Evolutionary conservation across 2,329 filamentous ascomycete species (phyloP), one percentile per base, ranked within the genome.

Genomic region (Fusarium illudens): DNA sequence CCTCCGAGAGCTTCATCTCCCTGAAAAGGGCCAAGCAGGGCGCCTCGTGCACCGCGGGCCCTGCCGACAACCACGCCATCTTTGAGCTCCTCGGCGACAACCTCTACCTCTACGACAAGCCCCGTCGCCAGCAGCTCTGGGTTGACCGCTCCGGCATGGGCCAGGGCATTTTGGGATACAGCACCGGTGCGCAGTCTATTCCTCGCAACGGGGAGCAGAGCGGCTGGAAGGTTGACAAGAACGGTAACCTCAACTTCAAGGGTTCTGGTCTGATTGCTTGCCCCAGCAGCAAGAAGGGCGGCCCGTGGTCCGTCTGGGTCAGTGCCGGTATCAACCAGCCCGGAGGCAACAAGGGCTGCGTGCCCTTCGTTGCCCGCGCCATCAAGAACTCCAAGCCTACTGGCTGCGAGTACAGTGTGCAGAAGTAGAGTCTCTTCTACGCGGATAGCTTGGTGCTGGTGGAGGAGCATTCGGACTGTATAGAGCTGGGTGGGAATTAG

Each of bases 101-200:
- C 44, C 80, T 87, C 27, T 82, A 75, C 73, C 81, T 90, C 30
- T 87, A 81, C 60, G 62, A 80, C 34, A 67, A 72, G 25, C 51
- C 48, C 67, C 32, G 76, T 13, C 6, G 77, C 3, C 87, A 89
- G 78, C 76, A 83, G 70, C 61, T 86, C 52, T 89, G 73, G 65
- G 83, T 83, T 37, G 86, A 89, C 75, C 83, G 84, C 44, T 87
- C 84, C 46, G 86, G 85, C 71, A 87, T 88, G 85, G 83, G 85
- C 67, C 84, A 86, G 68, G 87, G 87, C 52, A 76, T 79, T 20
- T 71, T 88, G 39, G 81, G 82, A 39, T 89, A 87, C 79, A 81
- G 81, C 32, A 85, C 82, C 4, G 83, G 83, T 39, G 58, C 81
- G 70, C 36, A 70, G 82, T 68, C 50, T 7, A 59, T 77, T 0